Evolutionary conservation across 1,284 basidiomycete genomes (phyloP), one percentile per base, ranked within the genome.

Genomic region (Naganishia liquefaciens): DNA sequence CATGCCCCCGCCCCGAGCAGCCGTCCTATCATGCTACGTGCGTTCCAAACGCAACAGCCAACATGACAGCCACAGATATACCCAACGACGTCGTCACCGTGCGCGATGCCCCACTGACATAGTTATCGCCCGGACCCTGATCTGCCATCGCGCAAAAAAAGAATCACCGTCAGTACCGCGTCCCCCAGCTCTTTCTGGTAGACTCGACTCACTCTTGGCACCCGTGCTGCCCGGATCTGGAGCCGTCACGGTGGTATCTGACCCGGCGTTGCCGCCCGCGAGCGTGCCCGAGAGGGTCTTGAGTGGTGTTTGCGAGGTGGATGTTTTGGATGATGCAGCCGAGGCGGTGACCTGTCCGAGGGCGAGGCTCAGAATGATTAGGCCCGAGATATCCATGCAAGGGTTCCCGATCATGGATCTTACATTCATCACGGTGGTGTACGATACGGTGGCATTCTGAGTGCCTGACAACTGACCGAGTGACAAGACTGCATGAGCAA

Each of bases 211-310:
- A 64, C 62, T 64, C 40, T 30, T 53, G 6, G 25, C 44, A 23
- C 62, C 42, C 7, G 54, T 65, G 33, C 39, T 57, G 19, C 63
- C 55, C 30, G 63, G 63, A 54, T 65, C 55, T 28, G 63, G 63
- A 15, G 63, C 63, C 3, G 63, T 65, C n/a, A 65, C 50, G 7
- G 63, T 65, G 25, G 33, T 7, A 52, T 58, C 63, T 37, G 47
- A 40, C 15, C 63, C 63, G 21, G 63, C 63, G 33, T 65, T 65
- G 2, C 63, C 63, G 19, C 44, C 53, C 19, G 42, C 43, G 25
- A 64, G 28, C 19, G 62, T 55, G 15, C 23, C 23, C 13, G 62
- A 47, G 19, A 55, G 53, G 3, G 47, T 55, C 15, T 54, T 54
- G 9, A 64, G 44, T 7, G 62, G 53, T 2, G 62, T 64, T 11